Base-by-base conservation (phyloP, 2,329 filamentous ascomycete species). In the Aureobasidium leucospermi region DNA sequence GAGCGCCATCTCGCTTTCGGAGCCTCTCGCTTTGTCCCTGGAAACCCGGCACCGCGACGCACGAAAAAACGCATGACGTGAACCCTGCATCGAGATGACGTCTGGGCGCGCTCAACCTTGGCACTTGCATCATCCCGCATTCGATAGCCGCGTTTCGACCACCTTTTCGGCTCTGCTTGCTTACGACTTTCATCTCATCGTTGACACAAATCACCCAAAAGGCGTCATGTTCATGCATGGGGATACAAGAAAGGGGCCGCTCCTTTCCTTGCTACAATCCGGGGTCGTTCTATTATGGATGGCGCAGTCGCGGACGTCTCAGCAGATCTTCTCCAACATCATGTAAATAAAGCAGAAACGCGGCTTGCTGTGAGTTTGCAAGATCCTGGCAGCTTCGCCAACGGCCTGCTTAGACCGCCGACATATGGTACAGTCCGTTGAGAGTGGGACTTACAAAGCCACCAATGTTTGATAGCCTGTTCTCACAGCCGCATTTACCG, bases 61-160 rank as follows among this genome's bases (percentile, higher is more conserved):
- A 36, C 34, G 38, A 42, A 34, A 36, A 45, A 45, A 41, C 13
- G 6, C 15, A 45, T 56, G 52, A 56, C 52, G 52, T 56, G 29
- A 16, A 36, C 52, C 52, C 49, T 53, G 52, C 39, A 43, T 23
- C n/a, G 23, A 5, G 9, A 56, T 56, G 52, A 56, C 52, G 52
- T 56, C 23, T 31, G 13, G 49, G 51, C 51, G 51, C n/a, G 38
- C 11, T 32, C 10, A 13, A 52, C 48, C 47, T 52, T 52, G 48
- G 49, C 36, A 32, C 28, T 53, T 53, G 49, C 49, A 53, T 56
- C 41, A 45, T 43, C 39, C 52, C 52, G 52, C 52, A 45, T 45
- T 56, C 52, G 52, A 56, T 56, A 56, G 52, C 52, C 52, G 52
- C 41, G 41, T 56, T 56, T 34, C 49, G 49, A 53, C 38, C 23